These are phyloP conservation scores for Alternaria postmessia DNA, from an alignment of 2,329 filamentous ascomycete species.

Conservation along the genomic window DNA sequence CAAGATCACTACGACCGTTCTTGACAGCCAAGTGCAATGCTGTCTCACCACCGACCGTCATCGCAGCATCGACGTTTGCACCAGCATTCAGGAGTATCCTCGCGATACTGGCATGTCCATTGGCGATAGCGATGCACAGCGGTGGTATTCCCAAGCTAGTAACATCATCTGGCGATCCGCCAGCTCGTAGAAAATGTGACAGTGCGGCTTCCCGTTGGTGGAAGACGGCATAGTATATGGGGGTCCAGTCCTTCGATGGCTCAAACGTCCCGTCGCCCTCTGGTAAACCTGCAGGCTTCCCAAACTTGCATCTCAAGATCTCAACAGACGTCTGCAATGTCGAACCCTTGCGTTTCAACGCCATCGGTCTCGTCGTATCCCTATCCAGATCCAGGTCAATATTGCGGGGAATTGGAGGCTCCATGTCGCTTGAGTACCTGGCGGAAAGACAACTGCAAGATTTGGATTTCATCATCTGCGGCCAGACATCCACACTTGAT, in stretches of 20 bases:
- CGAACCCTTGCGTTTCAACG: constrained; percentile 30
- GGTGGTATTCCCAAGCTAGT: constrained; percentile 33
- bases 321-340: constrained; percentile 44
- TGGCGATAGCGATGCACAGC: constrained; percentile 40
- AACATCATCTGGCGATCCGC: constrained; percentile 38
- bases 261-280: constrained; percentile 15
- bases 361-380: constrained; percentile 9
- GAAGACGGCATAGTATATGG: constrained; percentile 42
- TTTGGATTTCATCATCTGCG: constrained; percentile 21
- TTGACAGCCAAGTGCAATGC: constrained; percentile 44
- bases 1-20: constrained; percentile 32
- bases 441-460: constrained; percentile 30
- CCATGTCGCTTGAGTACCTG: constrained; percentile 19
- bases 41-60: constrained; percentile 36
- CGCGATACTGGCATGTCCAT: constrained; percentile 35
- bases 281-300: constrained; percentile 24
- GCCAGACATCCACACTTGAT: constrained; percentile 10
- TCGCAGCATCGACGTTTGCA: constrained; percentile 34
- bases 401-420: constrained; percentile 28
- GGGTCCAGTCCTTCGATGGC: constrained; percentile 42
- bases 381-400: constrained; percentile 24
- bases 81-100: constrained; percentile 40
- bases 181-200: constrained; percentile 38
- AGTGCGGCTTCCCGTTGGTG: constrained; percentile 45
- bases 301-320: constrained; percentile 42